A percentile compares a stretch with the other conserved stretches of the same genome.
These are phyloP conservation scores for Coemansia sp. DNA, from an alignment of 192 early-diverging fungal genomes.

Conservation along the genomic window DNA sequence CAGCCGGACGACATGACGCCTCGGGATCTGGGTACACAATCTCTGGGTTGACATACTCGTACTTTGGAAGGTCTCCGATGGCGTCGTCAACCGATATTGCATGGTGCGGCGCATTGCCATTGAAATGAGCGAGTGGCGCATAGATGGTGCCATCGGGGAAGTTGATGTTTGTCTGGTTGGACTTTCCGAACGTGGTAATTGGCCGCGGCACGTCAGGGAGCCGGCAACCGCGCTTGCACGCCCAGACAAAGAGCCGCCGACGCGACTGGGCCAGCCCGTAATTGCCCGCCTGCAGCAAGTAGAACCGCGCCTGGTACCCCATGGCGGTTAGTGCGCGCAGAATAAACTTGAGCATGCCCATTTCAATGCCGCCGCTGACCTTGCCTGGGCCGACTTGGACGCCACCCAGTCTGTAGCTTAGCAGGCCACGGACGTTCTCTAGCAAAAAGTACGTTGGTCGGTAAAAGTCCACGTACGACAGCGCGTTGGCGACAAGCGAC, in stretches of 20 bases:
- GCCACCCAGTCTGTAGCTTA: constrained; percentile 62
- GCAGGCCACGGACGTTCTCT: constrained; percentile 71
- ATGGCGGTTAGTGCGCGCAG: constrained; percentile 63
- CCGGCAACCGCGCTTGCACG: constrained; percentile 54
- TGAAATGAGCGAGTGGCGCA: constrained; percentile 45
- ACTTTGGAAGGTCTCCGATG: constrained; percentile 70
- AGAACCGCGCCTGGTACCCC: constrained; percentile 70
- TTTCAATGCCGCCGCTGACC: constrained; percentile 62
- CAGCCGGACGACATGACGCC: constrained; percentile 5
- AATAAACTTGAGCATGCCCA: constrained; percentile 72
- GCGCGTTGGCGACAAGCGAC: constrained; percentile 62
- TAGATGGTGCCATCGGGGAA: constrained; percentile 52
- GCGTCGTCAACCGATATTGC: constrained; percentile 65
- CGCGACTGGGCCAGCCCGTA: constrained; percentile 68
- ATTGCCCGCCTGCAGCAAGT: constrained; percentile 67
- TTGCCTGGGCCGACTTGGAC: constrained; percentile 54
- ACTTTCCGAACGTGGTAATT: constrained; percentile 57
- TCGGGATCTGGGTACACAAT: constrained; percentile 44
- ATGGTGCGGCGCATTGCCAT: constrained; percentile 60
- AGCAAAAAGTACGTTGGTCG: constrained; percentile 67
- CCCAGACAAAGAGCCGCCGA: constrained; percentile 70
- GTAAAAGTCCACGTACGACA: constrained; percentile 75
- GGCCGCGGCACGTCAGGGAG: constrained; percentile 66
- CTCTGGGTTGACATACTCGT: constrained; percentile 66
- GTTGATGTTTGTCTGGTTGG: constrained; percentile 43